Percentiles rank a stretch among this genome's conserved stretches.
Evolutionary conservation across 2,329 filamentous ascomycete genomes (phyloP).

Genomic region (Onygenales sp.): DNA sequence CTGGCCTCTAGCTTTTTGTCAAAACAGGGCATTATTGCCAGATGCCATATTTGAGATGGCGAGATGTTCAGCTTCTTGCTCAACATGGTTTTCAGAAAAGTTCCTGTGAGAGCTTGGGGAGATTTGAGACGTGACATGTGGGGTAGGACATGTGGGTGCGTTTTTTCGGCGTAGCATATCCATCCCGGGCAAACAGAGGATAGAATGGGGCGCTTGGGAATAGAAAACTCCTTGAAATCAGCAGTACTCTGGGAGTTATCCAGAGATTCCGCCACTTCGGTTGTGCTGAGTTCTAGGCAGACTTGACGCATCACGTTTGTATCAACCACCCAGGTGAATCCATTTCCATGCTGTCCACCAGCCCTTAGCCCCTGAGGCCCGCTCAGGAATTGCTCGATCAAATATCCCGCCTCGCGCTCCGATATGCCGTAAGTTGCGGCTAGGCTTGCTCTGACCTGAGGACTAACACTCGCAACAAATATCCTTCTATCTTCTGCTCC

Average conservation of each 20-base stretch:
- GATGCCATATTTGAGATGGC: constrained; percentile 79
- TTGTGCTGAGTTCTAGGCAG: constrained; percentile 68
- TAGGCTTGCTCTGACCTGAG: constrained; percentile 80
- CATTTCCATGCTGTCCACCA: constrained; percentile 63
- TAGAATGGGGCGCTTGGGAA: constrained; percentile 42
- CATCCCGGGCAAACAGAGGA: constrained; percentile 92
- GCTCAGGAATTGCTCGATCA: constrained; percentile 72
- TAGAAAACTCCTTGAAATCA: constrained; percentile 12
- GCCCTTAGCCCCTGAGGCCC: constrained; percentile 59
- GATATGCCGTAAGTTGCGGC: constrained; percentile 73
- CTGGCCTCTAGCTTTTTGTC: constrained; percentile 98
- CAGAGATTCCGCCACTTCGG: constrained; percentile 52
- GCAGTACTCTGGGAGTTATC: constrained; percentile 7
- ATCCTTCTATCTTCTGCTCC: constrained; percentile 50
- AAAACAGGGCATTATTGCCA: constrained; percentile 96
- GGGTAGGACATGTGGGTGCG: constrained; percentile 83
- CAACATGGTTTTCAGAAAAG: constrained; percentile 76
- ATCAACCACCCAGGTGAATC: constrained; percentile 83
- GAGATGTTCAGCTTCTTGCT: constrained; percentile 62
- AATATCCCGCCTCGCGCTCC: constrained; percentile 63
- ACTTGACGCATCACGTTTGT: constrained; percentile 77
- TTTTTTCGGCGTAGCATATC: constrained; percentile 99
- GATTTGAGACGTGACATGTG: constrained; percentile 89
- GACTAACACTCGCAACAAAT: constrained; percentile 87
- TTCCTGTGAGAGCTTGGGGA: constrained; percentile 84